These are phyloP conservation scores for Psilocybe mexicana DNA, from an alignment of 1,284 basidiomycete genomes.

Conservation along the genomic window DNA sequence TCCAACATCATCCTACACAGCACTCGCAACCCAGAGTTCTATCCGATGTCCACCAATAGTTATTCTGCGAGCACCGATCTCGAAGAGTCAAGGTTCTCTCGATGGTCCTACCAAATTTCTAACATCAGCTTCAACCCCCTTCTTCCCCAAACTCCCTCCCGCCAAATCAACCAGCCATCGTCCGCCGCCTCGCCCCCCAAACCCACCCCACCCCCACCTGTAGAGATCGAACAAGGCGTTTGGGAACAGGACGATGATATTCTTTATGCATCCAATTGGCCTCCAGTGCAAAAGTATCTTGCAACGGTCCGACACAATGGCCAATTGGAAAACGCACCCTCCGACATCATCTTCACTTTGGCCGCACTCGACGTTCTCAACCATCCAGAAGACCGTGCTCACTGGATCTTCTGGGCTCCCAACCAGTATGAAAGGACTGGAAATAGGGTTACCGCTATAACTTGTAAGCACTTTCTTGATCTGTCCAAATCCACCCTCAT, in stretches of 20 bases:
- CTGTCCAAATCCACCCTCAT: slow-evolving; percentile 5
- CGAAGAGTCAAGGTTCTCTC: slow-evolving; percentile 12
- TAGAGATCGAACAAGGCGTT: slow-evolving; percentile 35
- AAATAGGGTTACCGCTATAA: slow-evolving; percentile 39
- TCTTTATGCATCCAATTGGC: slow-evolving; percentile 35
- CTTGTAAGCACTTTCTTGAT: slow-evolving; percentile 34
- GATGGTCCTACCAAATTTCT: slow-evolving; percentile 21
- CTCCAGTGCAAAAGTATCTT: slow-evolving; percentile 39
- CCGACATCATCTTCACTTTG: slow-evolving; percentile 42
- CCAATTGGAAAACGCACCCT: slow-evolving; percentile 33
- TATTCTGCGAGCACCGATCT: slow-evolving; percentile 3
- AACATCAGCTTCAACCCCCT: slow-evolving; percentile 21
- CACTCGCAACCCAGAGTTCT: slow-evolving; percentile 2
- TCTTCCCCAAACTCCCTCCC: slow-evolving; percentile 2
- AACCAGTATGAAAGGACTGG: slow-evolving; percentile 37
- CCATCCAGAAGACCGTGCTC: slow-evolving; percentile 38
- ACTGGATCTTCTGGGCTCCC: slow-evolving; percentile 50
- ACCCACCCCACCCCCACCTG: slow-evolving; percentile 23
- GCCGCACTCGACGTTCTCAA: slow-evolving; percentile 46
- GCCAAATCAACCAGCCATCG: slow-evolving; percentile 3
- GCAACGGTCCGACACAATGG: slow-evolving; percentile 32
- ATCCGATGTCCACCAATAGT: not conserved
- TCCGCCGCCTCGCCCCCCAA: slow-evolving; percentile 21
- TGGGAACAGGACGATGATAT: slow-evolving; percentile 36
- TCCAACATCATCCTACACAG: slow-evolving; percentile 3